Base-by-base conservation (phyloP, 768 basidiomycete species). In the Paxillus rubicundulus region DNA sequence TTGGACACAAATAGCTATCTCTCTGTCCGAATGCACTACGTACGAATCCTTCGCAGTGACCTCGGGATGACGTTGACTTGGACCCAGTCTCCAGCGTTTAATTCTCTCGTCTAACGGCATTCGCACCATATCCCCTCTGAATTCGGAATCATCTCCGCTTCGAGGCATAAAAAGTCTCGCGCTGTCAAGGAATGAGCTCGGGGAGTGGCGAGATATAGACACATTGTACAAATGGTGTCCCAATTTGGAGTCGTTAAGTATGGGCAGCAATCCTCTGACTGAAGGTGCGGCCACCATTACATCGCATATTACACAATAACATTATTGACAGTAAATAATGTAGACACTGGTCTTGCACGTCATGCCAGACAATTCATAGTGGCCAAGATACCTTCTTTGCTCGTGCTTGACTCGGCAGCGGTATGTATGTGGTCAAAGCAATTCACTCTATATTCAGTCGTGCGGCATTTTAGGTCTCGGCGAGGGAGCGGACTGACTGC, bases 401-500 rank as follows among this genome's bases (percentile, higher is more conserved):
- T 65, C 27, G 65, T 62, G 33, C 77, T 93, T 34, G 87, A 94
- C 66, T 86, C 84, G 40, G 77, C 83, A 45, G 57, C 61, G 59
- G 88, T 88, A 66, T 60, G 84, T 73, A 52, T 52, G 28, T 36
- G 37, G 37, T 17, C 27, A n/a, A 54, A 45, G 50, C 27, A 43
- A 30, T 42, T 54, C 41, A 47, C 36, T 45, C 40, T 32, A 46
- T 36, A 37, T 60, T 65, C 34, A 62, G 20, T 45, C 37, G 41
- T 40, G 34, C 21, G 24, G 28, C 43, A 16, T 9, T 49, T 55
- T 57, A 93, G 89, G 81, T 94, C 41, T 80, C 85, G 9, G 57
- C 65, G 9, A 82, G 78, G 57, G 89, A 93, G 65, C 78, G 92
- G 37, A 73, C 70, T n/a, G 92, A 95, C 61, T 82, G 84, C 45